These are phyloP conservation scores for Patellifolia procumbens DNA, from an alignment of 179 eudicot species.

Conservation along the genomic window DNA sequence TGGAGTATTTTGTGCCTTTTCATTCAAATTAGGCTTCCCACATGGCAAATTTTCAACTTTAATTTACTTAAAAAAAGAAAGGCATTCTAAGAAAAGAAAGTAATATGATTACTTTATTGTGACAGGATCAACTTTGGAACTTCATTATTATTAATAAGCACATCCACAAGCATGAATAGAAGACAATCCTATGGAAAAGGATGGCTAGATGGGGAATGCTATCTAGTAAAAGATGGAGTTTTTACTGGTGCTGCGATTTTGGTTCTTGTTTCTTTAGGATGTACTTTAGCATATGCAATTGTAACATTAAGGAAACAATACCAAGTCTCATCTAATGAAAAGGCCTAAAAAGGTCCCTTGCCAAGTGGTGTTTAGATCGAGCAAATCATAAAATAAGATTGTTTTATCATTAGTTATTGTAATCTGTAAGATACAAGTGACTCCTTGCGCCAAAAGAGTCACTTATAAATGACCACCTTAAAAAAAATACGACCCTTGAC, in stretches of 20 bases:
- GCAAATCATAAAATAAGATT: too few species aligned
- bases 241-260: conserved; percentile 48
- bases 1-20: too few species aligned
- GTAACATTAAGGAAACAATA: conserved; percentile 20
- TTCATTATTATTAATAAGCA: conserved; percentile 32
- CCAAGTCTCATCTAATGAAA: conserved; percentile 20
- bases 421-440: too few species aligned
- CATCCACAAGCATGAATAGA: conserved; percentile 66
- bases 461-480: too few species aligned
- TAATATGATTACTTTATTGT: background rate
- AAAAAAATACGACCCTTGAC: too few species aligned
- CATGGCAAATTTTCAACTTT: too few species aligned
- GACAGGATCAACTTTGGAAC: conserved; percentile 62
- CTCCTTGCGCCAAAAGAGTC: too few species aligned
- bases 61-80: too few species aligned
- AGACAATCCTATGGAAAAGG: conserved; percentile 63
- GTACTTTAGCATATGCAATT: conserved; percentile 35
- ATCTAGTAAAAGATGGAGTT: conserved; percentile 64
- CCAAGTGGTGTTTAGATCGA: too few species aligned
- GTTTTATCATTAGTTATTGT: too few species aligned
- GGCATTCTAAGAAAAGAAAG: too few species aligned
- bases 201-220: conserved; percentile 77
- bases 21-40: too few species aligned
- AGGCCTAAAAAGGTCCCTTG: background rate
- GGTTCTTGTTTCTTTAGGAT: conserved; percentile 45